Percentiles rank a stretch among this genome's conserved stretches.
Conservation (phyloP, 192 early-diverging fungal species). For the Backusella westeae region DNA sequence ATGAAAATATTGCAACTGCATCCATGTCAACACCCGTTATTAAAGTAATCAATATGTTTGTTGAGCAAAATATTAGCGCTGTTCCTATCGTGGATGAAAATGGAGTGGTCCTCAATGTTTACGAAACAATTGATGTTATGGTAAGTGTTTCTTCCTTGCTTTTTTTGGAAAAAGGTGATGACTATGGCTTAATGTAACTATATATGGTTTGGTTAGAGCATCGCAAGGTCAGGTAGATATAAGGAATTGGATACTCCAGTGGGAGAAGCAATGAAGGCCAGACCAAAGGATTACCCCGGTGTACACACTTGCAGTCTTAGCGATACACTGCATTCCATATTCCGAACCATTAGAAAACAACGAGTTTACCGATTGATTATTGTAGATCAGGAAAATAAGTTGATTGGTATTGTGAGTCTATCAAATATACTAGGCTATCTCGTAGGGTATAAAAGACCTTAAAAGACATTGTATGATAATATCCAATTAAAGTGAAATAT, state of each 20-base stretch:
- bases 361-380: constrained; percentile 92
- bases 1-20: constrained; percentile 78
- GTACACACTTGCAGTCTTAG: constrained; percentile 88
- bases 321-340: constrained; percentile 86
- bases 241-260: constrained; percentile 85
- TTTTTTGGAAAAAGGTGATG: not conserved
- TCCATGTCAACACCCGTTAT: constrained; percentile 80
- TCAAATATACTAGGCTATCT: constrained; percentile 78
- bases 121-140: constrained; percentile 96
- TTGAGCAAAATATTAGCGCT: constrained; percentile 84
- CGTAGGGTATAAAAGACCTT: constrained; percentile 35
- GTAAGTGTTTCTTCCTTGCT: constrained; percentile 44
- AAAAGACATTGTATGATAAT: not conserved
- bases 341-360: constrained; percentile 84
- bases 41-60: constrained; percentile 90
- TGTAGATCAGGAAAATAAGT: constrained; percentile 74
- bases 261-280: constrained; percentile 74
- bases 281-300: constrained; percentile 92
- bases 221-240: constrained; percentile 68
- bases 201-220: constrained; percentile 46
- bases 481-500: constrained; percentile 1
- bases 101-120: constrained; percentile 86
- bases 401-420: constrained; percentile 82
- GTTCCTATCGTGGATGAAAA: constrained; percentile 92
- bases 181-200: not conserved